Base-by-base conservation (phyloP, 345 rosid genomes). In the Combretum micranthum region DNA sequence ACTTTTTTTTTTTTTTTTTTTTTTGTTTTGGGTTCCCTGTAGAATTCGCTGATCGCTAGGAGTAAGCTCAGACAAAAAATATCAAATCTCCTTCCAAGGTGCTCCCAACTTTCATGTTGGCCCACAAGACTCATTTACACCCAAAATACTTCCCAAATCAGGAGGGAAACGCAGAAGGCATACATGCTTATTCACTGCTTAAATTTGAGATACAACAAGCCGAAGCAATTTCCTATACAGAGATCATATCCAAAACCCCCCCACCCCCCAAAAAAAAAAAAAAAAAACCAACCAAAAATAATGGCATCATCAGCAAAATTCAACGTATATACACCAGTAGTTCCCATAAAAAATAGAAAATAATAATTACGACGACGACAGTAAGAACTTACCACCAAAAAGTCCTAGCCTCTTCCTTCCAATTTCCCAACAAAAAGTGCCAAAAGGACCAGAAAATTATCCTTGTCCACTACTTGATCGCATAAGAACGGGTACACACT, bases 401-500 rank as follows among this genome's bases (percentile, higher is more conserved):
- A 55, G 25, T 53, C 75, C 83, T 74, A 71, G 58, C 76, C 73
- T 56, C 19, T 20, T 22, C 47, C 48, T 49, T 61, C 55, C 53
- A 59, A 16, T 59, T 59, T 63, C 20, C 61, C 58, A 11, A 57
- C 14, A 56, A 73, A 69, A 70, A 78, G n/a, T n/a, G n/a, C n/a
- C n/a, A 47, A 64, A 57, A 63, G 46, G 44, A 55, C 12, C 43
- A 51, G 13, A 64, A 52, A 53, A 61, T 50, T 57, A 53, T 51
- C 48, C 20, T 42, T 55, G 49, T 56, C 39, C 47, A 61, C 85
- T 85, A 93, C 61, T 83, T 77, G 79, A 85, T 93, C 59, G 77
- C 73, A 60, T 89, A 89, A 48, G 97, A 89, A n/a, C 77, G 75
- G 57, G 68, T 69, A 80, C 95, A 93, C 43, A 85, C 99, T 54